Percentiles rank a stretch among this genome's conserved stretches.
Evolutionary conservation across 352 stramenopile genomes (phyloP).

Genomic region (Pythium diclinum): DNA sequence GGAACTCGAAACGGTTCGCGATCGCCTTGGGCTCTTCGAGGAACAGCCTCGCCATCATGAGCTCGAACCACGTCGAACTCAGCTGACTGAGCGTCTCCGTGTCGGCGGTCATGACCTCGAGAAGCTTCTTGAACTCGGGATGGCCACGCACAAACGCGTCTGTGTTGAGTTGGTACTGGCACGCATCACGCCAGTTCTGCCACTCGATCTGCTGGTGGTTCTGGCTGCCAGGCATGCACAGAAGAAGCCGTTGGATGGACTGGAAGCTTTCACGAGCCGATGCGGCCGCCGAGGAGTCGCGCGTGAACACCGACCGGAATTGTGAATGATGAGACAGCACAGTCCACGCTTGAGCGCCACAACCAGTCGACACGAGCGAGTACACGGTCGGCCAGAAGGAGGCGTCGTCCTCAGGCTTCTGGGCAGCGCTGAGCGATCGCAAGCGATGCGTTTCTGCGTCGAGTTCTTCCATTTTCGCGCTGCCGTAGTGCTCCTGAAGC

Average conservation of each 20-base stretch:
- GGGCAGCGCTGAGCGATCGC: slow-evolving; percentile 22
- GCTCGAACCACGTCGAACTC: slow-evolving; percentile 65
- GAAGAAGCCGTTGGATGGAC: slow-evolving; percentile 53
- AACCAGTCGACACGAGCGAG: slow-evolving; percentile 47
- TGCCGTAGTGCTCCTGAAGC: slow-evolving; percentile 77
- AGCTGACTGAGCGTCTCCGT: slow-evolving; percentile 39
- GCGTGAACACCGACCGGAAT: slow-evolving; percentile 48
- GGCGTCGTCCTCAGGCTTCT: slow-evolving; percentile 39
- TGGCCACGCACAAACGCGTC: slow-evolving; percentile 52
- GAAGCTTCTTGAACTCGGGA: slow-evolving; percentile 42
- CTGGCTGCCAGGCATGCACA: slow-evolving; percentile 55
- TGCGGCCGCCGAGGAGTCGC: slow-evolving; percentile 36
- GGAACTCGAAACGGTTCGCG: slow-evolving; percentile 70
- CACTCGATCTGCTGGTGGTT: slow-evolving; percentile 34
- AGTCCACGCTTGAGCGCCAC: slow-evolving; percentile 50
- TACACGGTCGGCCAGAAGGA: slow-evolving; percentile 71
- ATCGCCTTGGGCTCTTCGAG: slow-evolving; percentile 74
- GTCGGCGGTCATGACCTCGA: slow-evolving; percentile 57
- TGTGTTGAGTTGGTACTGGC: slow-evolving; percentile 51
- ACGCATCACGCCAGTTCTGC: slow-evolving; percentile 66
- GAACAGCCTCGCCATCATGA: slow-evolving; percentile 77
- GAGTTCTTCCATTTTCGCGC: slow-evolving; percentile 47
- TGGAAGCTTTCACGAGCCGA: slow-evolving; percentile 54
- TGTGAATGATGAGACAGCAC: slow-evolving; percentile 57
- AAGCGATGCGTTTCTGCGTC: slow-evolving; percentile 47